Conservation (phyloP, 106 monocot species). For the Apostasia ramifera region DNA sequence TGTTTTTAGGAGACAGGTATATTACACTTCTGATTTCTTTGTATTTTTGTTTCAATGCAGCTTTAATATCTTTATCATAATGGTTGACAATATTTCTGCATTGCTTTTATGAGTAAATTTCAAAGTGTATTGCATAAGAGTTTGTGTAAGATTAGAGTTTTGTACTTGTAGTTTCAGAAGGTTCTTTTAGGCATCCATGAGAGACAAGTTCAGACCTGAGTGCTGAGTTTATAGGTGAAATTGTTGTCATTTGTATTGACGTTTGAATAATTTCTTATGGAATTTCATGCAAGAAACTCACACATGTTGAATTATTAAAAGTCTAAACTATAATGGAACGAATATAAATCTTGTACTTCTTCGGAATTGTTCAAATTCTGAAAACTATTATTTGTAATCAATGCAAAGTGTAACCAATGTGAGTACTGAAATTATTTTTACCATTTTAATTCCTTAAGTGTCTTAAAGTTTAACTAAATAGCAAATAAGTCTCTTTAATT, state of each 20-base stretch:
- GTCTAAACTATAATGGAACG: no score
- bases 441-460: no score
- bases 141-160: background rate
- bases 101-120: background rate
- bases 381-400: no score
- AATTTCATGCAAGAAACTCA: background rate
- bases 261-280: background rate
- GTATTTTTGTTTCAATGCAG: background rate
- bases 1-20: conserved; percentile 98
- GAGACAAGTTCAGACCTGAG: background rate
- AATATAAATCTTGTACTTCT: no score
- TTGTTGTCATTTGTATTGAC: background rate
- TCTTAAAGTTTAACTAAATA: no score
- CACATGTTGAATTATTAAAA: no score
- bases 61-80: background rate
- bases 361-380: no score
- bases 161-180: background rate
- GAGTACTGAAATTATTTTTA: no score
- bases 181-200: background rate
- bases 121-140: background rate
- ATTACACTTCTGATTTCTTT: background rate
- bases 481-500: no score
- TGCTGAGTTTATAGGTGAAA: background rate
- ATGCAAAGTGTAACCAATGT: no score
- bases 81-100: background rate